Evolutionary conservation across 768 basidiomycete species (phyloP), one percentile per base, ranked within the genome.

Genomic region (Lentinus brumalis): DNA sequence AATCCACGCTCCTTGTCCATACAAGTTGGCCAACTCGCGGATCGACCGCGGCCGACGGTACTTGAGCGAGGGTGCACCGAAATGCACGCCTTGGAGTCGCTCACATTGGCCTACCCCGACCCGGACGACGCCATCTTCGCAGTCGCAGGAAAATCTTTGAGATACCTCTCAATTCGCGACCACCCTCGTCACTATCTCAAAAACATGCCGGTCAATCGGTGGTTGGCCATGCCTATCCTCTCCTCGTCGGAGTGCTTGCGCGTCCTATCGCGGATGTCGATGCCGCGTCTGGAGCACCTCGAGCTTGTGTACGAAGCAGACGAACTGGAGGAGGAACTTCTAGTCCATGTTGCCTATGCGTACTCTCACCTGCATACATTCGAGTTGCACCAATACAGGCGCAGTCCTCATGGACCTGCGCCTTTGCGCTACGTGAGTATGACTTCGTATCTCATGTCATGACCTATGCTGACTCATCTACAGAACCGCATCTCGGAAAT

Each of bases 261-360:
- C 29, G 45, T 58, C 11, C 7, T 58, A 14, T 31, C 15, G 30
- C 16, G 47, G 10, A 50, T 50, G 30, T 6, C n/a, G 2, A 26
- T 31, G n/a, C 57, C 57, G 9, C 50, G 29, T 5, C 49, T 58
- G 6, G 14, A 5, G 6, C 41, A 30, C 3, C 38, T 58, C 39
- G 50, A 58, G n/a, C 26, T 58, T 12, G 50, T 58, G 2, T 58
- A 58, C 21, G 15, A 42, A 15, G 30, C 30, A 11, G 57, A 58
- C 29, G 57, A 26, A 2, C 12, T 29, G 2, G 50, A 58, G 12
- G 49, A 44, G 3, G 50, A 44, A 4, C 50, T 58, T 14, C 40
- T 58, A 16, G 50, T 11, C 9, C 16, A 51, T 29, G 31, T 58
- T 3, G 4, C 40, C 1, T 14, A 10, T 2, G 40, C 40, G 2